Percentiles rank a stretch among this genome's conserved stretches.
phyloP scores from a whole-genome alignment of 2,329 filamentous ascomycete genomes.

The Byssothecium circinans region DNA sequence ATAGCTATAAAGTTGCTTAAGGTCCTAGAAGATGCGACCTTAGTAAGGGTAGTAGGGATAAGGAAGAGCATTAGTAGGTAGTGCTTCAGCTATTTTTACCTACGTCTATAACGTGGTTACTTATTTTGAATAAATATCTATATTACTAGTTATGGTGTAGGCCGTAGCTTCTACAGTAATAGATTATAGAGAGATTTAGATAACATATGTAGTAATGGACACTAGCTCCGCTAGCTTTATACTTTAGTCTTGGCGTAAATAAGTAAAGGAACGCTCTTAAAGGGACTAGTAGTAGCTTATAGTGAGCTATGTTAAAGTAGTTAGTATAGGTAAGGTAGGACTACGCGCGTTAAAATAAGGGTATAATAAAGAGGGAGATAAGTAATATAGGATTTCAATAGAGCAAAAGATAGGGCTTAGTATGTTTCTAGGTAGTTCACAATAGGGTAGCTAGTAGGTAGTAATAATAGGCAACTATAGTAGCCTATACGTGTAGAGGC shows the following conservation, averaged over 20 bases:
- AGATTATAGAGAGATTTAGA: constrained; percentile 5
- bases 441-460: too few species aligned
- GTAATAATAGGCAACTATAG: too few species aligned
- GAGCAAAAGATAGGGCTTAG: too few species aligned
- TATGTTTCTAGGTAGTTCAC: too few species aligned
- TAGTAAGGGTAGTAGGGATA: constrained; percentile 36
- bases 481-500: too few species aligned
- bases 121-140: constrained; percentile 29
- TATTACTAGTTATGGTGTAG: constrained; percentile 23
- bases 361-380: too few species aligned
- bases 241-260: background rate
- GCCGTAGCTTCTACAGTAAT: constrained; percentile 2
- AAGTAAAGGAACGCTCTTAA: constrained; percentile 1
- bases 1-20: constrained; percentile 30
- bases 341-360: too few species aligned
- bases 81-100: constrained; percentile 25
- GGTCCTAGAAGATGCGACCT: constrained; percentile 31
- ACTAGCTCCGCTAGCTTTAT: constrained; percentile 7
- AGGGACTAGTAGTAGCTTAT: too few species aligned
- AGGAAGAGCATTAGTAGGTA: constrained; percentile 17
- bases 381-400: too few species aligned
- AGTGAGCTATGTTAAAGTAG: too few species aligned
- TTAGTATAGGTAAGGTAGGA: too few species aligned
- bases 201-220: constrained; percentile 5
- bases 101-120: constrained; percentile 31